A percentile compares a stretch with the other conserved stretches of the same genome.
phyloP scores from a whole-genome alignment of 108 stramenopile genomes.

The Skeletonema potamos region DNA sequence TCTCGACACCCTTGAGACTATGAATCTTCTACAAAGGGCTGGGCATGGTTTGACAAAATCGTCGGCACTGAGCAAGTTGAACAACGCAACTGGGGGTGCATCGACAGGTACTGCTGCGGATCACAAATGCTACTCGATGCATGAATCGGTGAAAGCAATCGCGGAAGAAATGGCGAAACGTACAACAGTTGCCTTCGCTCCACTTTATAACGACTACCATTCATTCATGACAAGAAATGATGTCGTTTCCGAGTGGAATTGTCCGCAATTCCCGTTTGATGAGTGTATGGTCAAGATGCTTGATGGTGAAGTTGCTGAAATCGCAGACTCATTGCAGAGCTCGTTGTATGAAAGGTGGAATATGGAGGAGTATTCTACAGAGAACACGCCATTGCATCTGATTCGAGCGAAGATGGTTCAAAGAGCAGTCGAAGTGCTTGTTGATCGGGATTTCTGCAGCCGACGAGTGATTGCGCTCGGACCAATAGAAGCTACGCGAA shows the following conservation, averaged over 20 bases:
- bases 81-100: constrained; percentile 14
- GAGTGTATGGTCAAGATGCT: constrained; percentile 45
- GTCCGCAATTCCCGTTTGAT: constrained; percentile 23
- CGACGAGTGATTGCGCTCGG: constrained; percentile 73
- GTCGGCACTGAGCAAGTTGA: constrained; percentile 19
- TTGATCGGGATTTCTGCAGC: constrained; percentile 65
- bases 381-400: constrained; percentile 75
- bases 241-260: constrained; percentile 15
- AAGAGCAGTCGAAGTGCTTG: constrained; percentile 63
- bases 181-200: constrained; percentile 62
- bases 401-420: constrained; percentile 62
- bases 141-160: constrained; percentile 81
- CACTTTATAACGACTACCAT: constrained; percentile 69
- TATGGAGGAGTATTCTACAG: constrained; percentile 78
- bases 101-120: constrained; percentile 12
- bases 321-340: constrained; percentile 29
- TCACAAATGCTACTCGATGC: constrained; percentile 67
- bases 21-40: constrained; percentile 79
- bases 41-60: constrained; percentile 60
- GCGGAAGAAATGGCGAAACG: constrained; percentile 86
- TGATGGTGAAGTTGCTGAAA: constrained; percentile 23
- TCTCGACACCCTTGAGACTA: constrained; percentile 72
- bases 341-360: constrained; percentile 52
- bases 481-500: constrained; percentile 74
- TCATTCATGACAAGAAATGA: constrained; percentile 49